These are phyloP conservation scores for Recurvomyces mirabilis DNA, from an alignment of 495 filamentous ascomycete genomes.

Conservation along the genomic window DNA sequence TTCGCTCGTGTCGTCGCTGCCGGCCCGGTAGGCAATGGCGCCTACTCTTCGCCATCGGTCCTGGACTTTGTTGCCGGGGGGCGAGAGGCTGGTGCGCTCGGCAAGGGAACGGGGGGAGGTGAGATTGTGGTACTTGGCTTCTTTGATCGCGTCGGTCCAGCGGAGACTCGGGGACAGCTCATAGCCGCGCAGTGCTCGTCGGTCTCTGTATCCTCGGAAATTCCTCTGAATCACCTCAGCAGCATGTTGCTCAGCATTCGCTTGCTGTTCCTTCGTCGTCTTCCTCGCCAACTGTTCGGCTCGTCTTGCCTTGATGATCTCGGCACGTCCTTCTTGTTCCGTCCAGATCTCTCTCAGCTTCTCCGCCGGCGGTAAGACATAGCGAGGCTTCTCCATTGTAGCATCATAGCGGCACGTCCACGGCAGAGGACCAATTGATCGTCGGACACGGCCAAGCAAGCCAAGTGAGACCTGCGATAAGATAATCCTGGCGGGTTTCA, in stretches of 20 bases:
- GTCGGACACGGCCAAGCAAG: too few relatives aligned
- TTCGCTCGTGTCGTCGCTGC: constrained; percentile 40
- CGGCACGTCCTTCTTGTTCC: constrained; percentile 19
- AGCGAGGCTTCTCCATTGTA: neutral
- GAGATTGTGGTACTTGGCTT: constrained; percentile 27
- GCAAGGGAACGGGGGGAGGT: constrained; percentile 22
- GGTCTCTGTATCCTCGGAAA: constrained; percentile 59
- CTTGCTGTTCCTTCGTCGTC: too few relatives aligned
- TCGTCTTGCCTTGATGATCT: constrained; percentile 4
- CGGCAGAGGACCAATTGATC: too few relatives aligned
- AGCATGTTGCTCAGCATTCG: constrained; percentile 27
- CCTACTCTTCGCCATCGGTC: constrained; percentile 66
- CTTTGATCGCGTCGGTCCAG: constrained; percentile 46
- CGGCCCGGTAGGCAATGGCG: constrained; percentile 58
- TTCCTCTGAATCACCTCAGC: constrained; percentile 51
- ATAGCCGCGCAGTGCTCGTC: constrained; percentile 53
- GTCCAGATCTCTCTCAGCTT: constrained; percentile 20
- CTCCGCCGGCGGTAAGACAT: constrained; percentile 11
- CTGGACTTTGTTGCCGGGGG: constrained; percentile 35
- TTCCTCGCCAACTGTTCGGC: neutral
- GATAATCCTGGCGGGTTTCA: too few relatives aligned
- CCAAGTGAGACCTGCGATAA: too few relatives aligned
- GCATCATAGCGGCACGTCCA: too few relatives aligned
- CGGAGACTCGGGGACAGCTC: constrained; percentile 54
- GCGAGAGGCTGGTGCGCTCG: constrained; percentile 14